Conservation (phyloP, 768 basidiomycete species). For the Leccinum subtestaceum region DNA sequence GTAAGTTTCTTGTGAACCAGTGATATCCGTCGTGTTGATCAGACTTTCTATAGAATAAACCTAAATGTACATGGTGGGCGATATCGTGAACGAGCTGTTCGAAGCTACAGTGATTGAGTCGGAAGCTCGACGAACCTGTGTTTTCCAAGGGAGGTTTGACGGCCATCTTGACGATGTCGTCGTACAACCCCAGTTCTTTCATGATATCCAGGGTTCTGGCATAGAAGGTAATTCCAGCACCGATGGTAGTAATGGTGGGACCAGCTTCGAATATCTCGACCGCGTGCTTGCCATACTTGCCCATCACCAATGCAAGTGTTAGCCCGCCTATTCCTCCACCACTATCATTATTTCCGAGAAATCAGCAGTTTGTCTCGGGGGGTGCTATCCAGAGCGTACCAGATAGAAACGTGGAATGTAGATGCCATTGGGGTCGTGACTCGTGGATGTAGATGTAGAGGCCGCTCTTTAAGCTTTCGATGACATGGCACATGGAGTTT, state of each 20-base stretch:
- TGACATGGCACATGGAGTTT: background rate
- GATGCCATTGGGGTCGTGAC: background rate
- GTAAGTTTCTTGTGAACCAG: constrained; percentile 26
- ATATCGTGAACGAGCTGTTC: background rate
- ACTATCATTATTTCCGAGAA: background rate
- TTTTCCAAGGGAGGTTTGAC: constrained; percentile 17
- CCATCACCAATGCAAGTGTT: background rate
- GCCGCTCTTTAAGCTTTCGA: background rate
- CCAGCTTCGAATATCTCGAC: background rate
- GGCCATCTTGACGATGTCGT: constrained; percentile 27
- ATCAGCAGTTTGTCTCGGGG: background rate
- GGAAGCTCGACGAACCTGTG: constrained; percentile 10
- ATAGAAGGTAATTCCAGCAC: background rate
- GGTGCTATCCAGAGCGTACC: background rate
- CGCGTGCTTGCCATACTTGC: background rate
- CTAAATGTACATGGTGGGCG: constrained; percentile 10
- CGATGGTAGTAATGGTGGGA: background rate
- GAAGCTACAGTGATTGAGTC: background rate
- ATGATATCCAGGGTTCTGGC: background rate
- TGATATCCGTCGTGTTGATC: constrained; percentile 33
- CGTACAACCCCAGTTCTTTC: constrained; percentile 34
- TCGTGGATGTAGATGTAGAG: background rate
- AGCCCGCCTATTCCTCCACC: background rate
- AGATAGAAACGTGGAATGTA: background rate
- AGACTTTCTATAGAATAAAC: constrained; percentile 30